A percentile compares a stretch with the other conserved stretches of the same genome.
Conservation (phyloP, 1,284 basidiomycete genomes). For the Cutaneotrichosporon sp. region DNA sequence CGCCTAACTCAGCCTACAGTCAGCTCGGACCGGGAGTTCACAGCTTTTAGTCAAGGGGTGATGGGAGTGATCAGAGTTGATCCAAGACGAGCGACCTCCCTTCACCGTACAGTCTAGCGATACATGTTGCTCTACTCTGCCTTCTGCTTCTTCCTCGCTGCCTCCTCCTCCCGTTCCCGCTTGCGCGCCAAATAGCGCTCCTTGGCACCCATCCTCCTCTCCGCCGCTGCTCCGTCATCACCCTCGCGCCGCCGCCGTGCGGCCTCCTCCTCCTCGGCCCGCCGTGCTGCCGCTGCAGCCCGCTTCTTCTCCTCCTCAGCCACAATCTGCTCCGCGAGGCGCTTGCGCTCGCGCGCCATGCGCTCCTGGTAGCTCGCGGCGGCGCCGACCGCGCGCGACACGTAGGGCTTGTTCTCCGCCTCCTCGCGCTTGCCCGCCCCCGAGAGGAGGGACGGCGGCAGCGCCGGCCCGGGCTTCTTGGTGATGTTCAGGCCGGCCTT, state of each 20-base stretch:
- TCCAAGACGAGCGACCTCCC: too few relatives aligned
- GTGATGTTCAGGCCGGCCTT: conserved; percentile 86
- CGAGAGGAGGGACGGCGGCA: conserved; percentile 35
- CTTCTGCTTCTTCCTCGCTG: conserved; percentile 28
- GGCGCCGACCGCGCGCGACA: conserved; percentile 68
- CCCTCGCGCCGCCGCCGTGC: conserved; percentile 55
- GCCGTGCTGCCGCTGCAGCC: conserved; percentile 57
- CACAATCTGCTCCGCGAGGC: conserved; percentile 72
- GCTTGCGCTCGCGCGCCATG: conserved; percentile 70
- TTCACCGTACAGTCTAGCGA: too few relatives aligned
- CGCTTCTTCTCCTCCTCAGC: conserved; percentile 64
- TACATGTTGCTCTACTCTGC: conserved; percentile 4
- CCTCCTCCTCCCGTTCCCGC: conserved; percentile 66
- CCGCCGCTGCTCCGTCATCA: conserved; percentile 61
- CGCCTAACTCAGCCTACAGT: too few relatives aligned
- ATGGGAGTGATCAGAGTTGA: neutral
- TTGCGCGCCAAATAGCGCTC: conserved; percentile 78
- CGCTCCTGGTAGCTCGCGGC: conserved; percentile 78
- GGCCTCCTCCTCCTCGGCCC: conserved; percentile 57
- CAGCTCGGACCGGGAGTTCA: too few relatives aligned
- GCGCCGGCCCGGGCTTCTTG: conserved; percentile 45
- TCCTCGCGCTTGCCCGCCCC: conserved; percentile 24
- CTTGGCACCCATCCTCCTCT: conserved; percentile 68
- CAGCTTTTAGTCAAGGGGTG: too few relatives aligned
- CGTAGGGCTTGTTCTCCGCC: conserved; percentile 45